phyloP scores from a whole-genome alignment of 306 rosid genomes.

The Senna siamea region DNA sequence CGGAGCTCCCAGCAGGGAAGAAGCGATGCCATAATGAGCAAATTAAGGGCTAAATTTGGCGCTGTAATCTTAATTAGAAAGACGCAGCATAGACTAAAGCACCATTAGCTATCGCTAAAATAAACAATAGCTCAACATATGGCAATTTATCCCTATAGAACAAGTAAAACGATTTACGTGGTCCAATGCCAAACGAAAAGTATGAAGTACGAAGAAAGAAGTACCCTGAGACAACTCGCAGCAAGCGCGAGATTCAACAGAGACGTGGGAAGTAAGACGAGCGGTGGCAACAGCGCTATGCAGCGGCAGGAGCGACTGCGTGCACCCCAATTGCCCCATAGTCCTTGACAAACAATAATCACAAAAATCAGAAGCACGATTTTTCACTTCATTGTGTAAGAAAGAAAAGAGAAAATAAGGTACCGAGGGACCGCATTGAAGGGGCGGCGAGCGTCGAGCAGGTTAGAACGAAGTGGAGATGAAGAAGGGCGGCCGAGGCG shows the following conservation, averaged over 20 bases:
- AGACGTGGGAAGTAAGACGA: slow-evolving; percentile 53
- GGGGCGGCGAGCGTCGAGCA: background rate
- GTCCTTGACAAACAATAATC: slow-evolving; percentile 27
- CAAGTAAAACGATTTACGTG: background rate
- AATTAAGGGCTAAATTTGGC: background rate
- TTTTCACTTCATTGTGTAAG: background rate
- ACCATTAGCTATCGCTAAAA: background rate
- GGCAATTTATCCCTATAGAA: background rate
- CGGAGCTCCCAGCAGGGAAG: background rate
- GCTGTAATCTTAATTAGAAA: background rate
- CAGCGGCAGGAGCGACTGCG: slow-evolving; percentile 61
- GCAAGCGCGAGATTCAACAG: slow-evolving; percentile 54
- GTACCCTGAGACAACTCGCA: slow-evolving; percentile 74
- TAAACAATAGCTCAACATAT: too few species aligned
- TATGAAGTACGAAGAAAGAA: background rate
- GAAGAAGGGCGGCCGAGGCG: slow-evolving; percentile 40
- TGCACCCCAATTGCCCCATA: slow-evolving; percentile 50
- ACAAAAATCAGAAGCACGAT: background rate
- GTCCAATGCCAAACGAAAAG: background rate
- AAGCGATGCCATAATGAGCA: background rate
- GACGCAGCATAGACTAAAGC: background rate
- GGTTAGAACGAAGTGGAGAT: slow-evolving; percentile 40
- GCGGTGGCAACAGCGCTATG: slow-evolving; percentile 55
- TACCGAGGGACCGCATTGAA: slow-evolving; percentile 17
- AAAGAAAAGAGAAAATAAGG: too few species aligned